Evolutionary conservation across 345 rosid species (phyloP), one percentile per base, ranked within the genome.

Genomic region (Trapa incisa): DNA sequence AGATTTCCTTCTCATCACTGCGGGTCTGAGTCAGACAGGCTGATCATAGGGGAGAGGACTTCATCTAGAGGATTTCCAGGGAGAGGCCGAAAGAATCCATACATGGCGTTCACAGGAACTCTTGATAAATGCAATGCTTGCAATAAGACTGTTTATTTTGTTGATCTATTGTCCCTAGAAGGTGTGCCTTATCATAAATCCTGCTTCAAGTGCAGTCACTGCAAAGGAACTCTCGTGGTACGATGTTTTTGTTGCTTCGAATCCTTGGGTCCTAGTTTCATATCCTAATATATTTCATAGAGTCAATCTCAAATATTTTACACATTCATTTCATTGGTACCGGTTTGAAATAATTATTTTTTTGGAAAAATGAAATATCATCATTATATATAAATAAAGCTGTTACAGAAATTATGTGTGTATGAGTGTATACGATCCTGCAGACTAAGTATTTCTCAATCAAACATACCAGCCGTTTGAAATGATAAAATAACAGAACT

Each of bases 171-270:
- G 86, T 79, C 98, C 68, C 79, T 89, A 41, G 98, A 92, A 80
- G 96, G 92, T 15, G 76, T 77, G 68, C 92, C 96, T 76, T 92
- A 87, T 66, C 96, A 92, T 72, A 92, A 89, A 77, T 77, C 84
- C 15, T 89, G 98, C 81, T 89, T 92, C 85, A 87, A 72, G 71
- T 92, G 98, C 86, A 86, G 80, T 81, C 98, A 92, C 66, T 92
- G 98, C 92, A 89, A 87, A 43, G 96, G 98, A 65, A 81, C 89
- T 71, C 95, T 92, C 65, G 81, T 73, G 85, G 92, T 87, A 80
- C 47, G 61, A 1, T 17, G 35, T 54, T 22, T 54, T 50, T 13
- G 3, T 14, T 13, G 5, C 54, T 50, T 22, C 5, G 16, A 1
- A 41, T 41, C 43, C 43, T 41, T 41, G 6, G 4, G 43, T 41